These are phyloP conservation scores for Bolboschoenus planiculmis DNA, from an alignment of 176 grass and related monocot genomes.

Conservation along the genomic window DNA sequence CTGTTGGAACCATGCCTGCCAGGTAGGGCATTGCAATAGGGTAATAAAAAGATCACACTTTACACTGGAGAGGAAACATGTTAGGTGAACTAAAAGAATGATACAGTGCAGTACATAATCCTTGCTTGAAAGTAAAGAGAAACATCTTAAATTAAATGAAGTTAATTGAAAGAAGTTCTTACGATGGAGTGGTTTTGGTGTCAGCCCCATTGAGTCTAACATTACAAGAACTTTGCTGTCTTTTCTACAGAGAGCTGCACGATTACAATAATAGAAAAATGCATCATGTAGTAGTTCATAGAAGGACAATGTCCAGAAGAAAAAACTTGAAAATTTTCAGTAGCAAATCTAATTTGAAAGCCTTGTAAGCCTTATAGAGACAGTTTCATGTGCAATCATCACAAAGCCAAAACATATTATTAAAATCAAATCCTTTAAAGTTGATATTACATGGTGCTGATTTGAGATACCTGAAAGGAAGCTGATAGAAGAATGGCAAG, in stretches of 20 bases:
- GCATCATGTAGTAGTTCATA: neutral
- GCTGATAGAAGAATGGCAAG: conserved; percentile 52
- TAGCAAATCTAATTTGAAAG: neutral
- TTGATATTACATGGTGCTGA: neutral
- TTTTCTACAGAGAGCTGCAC: conserved; percentile 65
- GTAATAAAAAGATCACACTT: neutral
- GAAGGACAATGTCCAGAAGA: neutral
- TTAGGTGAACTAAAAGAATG: neutral
- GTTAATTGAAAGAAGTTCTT: conserved; percentile 18
- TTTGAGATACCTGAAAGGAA: conserved; percentile 62
- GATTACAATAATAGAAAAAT: conserved; percentile 10
- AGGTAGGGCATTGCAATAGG: neutral
- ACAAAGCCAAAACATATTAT: neutral
- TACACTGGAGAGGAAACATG: neutral
- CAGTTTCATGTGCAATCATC: neutral
- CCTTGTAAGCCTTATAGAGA: too few relatives aligned
- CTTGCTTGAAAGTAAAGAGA: neutral
- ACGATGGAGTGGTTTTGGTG: conserved; percentile 70
- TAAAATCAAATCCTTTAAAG: neutral
- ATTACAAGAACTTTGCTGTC: conserved; percentile 43
- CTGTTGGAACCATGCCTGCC: neutral
- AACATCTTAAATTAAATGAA: neutral
- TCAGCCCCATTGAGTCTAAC: conserved; percentile 28
- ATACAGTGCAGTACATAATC: neutral
- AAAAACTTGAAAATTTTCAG: neutral